Percentiles rank a stretch among this genome's conserved stretches.
phyloP scores from a whole-genome alignment of 305 asterid genomes.

The Withania somnifera region DNA sequence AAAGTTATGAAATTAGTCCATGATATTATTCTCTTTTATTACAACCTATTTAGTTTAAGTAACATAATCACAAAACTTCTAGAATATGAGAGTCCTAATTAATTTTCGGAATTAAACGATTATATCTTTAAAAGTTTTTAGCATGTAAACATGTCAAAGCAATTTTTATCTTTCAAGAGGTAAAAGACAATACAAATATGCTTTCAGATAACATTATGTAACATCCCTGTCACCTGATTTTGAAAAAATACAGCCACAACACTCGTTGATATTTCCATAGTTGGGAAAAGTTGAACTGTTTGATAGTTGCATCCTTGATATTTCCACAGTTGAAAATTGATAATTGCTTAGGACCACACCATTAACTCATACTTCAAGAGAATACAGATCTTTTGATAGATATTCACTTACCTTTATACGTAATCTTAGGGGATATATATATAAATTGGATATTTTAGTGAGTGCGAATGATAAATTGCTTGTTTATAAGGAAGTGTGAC shows the following conservation, averaged over 20 bases:
- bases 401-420: background rate
- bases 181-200: background rate
- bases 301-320: background rate
- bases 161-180: background rate
- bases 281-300: background rate
- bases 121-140: background rate
- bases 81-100: background rate
- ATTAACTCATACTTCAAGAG: background rate
- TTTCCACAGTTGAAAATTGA: background rate
- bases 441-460: too few relatives aligned
- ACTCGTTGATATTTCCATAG: background rate
- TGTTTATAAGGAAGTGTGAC: too few relatives aligned
- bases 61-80: background rate
- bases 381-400: background rate
- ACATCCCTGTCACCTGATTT: background rate
- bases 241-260: background rate
- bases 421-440: background rate
- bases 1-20: background rate
- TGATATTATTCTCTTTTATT: background rate
- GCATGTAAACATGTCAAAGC: background rate
- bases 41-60: background rate
- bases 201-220: background rate
- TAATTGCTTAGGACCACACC: background rate
- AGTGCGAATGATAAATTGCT: too few relatives aligned
- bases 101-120: background rate